Evolutionary conservation across 441 rosid species (phyloP), one percentile per base, ranked within the genome.

Genomic region (Iberis amara): DNA sequence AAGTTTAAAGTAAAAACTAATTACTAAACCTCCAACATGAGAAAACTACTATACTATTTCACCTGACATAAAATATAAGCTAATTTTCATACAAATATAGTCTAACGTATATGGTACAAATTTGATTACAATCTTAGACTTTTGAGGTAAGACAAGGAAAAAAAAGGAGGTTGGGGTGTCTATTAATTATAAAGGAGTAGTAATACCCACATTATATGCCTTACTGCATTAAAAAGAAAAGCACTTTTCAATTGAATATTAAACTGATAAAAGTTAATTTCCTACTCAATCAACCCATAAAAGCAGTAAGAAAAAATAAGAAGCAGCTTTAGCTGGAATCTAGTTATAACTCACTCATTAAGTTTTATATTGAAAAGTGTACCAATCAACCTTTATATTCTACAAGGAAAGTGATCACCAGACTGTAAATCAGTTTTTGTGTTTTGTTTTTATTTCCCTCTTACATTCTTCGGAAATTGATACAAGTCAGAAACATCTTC

Each of bases 151-250:
- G 46, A 18, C 12, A 52, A 39, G 43, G 27, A 21, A 40, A n/a
- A 15, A 52, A 46, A 24, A 10, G 18, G 61, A 52, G 52, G 65
- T 59, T 66, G 65, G 46, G 51, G 61, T 47, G 70, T 53, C 65
- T 66, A 62, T 50, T 49, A 56, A 61, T 61, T 42, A 26, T n/a
- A 53, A 63, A 18, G 21, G 21, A 18, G 21, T 35, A 64, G 39
- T 49, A 51, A 27, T 44, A 31, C 36, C 65, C 31, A 52, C 55
- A 45, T 46, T 52, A 59, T 71, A 31, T 31, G 76, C 78, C 72
- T 72, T 73, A 38, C 79, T 70, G 83, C 71, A 70, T 72, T 62
- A 14, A 69, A 75, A 77, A 70, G 78, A 56, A 70, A 70, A 38
- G 64, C 42, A 50, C 65, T 66, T 72, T 66, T 61, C 65, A 56